Percentiles rank a stretch among this genome's conserved stretches.
Evolutionary conservation across 495 filamentous ascomycete species (phyloP).

Genomic region (Hypoxylon perforatum): DNA sequence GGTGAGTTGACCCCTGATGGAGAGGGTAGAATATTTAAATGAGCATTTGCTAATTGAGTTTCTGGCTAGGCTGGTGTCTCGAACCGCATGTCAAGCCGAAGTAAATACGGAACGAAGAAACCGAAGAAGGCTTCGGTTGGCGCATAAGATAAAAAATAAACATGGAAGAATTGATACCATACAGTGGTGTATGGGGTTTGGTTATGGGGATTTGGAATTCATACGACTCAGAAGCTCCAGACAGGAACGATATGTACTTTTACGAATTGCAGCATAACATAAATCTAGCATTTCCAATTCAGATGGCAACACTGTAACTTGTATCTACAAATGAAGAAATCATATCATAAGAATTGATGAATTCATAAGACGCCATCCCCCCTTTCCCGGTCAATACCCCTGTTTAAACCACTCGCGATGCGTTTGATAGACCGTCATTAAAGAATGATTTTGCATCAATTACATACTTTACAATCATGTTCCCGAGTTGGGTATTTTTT

Average conservation of each 20-base stretch:
- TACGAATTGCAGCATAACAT: constrained; percentile 25
- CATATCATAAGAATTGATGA: constrained; percentile 40
- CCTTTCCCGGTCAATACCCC: constrained; percentile 41
- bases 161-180: background rate
- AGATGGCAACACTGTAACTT: constrained; percentile 31
- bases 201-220: too few relatives aligned
- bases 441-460: constrained; percentile 34
- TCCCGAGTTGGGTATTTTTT: constrained; percentile 11
- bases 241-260: constrained; percentile 18
- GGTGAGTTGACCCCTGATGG: constrained; percentile 65
- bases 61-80: constrained; percentile 83
- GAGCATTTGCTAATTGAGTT: background rate
- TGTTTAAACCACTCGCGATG: constrained; percentile 40
- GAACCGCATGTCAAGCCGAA: constrained; percentile 82
- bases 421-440: constrained; percentile 41
- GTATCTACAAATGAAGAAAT: constrained; percentile 52
- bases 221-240: background rate
- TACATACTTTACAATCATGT: constrained; percentile 34
- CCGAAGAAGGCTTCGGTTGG: constrained; percentile 77
- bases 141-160: constrained; percentile 13
- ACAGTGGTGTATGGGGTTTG: background rate
- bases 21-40: background rate
- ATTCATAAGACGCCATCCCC: constrained; percentile 44
- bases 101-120: constrained; percentile 99
- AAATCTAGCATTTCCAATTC: constrained; percentile 28